A percentile compares a stretch with the other conserved stretches of the same genome.
Evolutionary conservation across 2,329 filamentous ascomycete species (phyloP).

Genomic region (Penicillium sp.): DNA sequence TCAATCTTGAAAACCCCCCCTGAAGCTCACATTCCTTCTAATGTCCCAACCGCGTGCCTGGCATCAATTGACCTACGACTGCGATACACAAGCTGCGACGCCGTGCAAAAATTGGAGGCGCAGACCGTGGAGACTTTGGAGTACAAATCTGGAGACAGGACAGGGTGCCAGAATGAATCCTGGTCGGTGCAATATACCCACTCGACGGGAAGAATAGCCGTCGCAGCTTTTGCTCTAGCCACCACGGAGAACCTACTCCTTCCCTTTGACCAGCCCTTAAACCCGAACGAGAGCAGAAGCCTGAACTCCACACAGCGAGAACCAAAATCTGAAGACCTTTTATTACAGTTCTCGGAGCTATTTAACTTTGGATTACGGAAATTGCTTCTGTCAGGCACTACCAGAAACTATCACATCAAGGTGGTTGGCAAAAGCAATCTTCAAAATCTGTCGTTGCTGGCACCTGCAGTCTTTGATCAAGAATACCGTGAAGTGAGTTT

Average conservation of each 20-base stretch:
- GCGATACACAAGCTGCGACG: slow-evolving; percentile 15
- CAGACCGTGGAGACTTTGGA: not conserved
- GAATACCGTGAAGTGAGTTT: slow-evolving; percentile 37
- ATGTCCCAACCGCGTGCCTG: slow-evolving; percentile 23
- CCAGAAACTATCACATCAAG: slow-evolving; percentile 8
- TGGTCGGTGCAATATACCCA: not conserved
- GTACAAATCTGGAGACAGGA: not conserved
- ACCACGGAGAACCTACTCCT: not conserved
- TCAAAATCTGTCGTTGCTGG: slow-evolving; percentile 29
- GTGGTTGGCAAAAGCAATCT: slow-evolving; percentile 10
- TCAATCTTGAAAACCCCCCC: slow-evolving; percentile 19
- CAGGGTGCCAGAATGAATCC: not conserved
- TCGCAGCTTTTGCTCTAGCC: not conserved
- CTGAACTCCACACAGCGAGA: too few species aligned
- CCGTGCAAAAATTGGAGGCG: not conserved
- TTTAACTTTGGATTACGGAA: slow-evolving; percentile 33
- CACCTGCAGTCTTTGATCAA: slow-evolving; percentile 36
- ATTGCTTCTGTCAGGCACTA: slow-evolving; percentile 20
- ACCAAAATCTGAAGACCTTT: not conserved
- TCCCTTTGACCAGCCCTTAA: not conserved
- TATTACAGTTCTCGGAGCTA: slow-evolving; percentile 22
- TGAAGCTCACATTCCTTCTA: slow-evolving; percentile 23
- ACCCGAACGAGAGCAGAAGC: too few species aligned
- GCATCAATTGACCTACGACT: slow-evolving; percentile 29
- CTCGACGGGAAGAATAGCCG: not conserved